phyloP scores from a whole-genome alignment of 2,329 filamentous ascomycete genomes.

The Calonectria montana region DNA sequence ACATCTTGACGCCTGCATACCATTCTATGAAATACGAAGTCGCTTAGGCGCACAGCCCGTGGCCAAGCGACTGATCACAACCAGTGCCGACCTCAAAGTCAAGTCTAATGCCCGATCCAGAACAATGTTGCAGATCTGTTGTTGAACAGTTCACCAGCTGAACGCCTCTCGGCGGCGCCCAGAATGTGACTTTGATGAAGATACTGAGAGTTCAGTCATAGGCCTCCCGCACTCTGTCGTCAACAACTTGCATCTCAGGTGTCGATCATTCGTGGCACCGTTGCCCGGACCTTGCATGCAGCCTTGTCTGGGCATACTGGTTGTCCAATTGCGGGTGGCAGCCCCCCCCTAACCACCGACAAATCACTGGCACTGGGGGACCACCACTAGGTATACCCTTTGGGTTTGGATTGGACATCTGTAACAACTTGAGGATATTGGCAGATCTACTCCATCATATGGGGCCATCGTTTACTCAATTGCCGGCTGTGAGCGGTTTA shows the following conservation, averaged over 20 bases:
- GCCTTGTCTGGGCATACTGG: slow-evolving; percentile 19
- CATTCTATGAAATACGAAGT: neutral
- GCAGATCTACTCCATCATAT: too few relatives aligned
- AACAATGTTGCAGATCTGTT: neutral
- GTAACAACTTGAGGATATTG: neutral
- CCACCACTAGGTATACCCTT: neutral
- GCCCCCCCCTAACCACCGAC: neutral
- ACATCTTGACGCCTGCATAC: neutral
- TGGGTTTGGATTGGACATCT: neutral
- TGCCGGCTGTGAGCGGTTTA: neutral
- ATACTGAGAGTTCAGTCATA: slow-evolving; percentile 15
- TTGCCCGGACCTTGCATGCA: slow-evolving; percentile 41
- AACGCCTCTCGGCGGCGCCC: neutral
- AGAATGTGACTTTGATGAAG: neutral
- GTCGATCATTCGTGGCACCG: slow-evolving; percentile 35
- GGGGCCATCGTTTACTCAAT: neutral
- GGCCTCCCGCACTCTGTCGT: slow-evolving; percentile 17
- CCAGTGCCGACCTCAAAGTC: neutral
- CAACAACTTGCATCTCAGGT: slow-evolving; percentile 19
- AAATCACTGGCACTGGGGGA: neutral
- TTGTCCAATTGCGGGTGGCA: slow-evolving; percentile 23
- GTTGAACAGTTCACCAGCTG: neutral
- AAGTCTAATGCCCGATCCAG: neutral
- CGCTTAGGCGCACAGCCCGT: slow-evolving; percentile 4
- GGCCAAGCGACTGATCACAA: neutral